Evolutionary conservation across 768 basidiomycete genomes (phyloP).

Genomic region (Boletus barrowsii): DNA sequence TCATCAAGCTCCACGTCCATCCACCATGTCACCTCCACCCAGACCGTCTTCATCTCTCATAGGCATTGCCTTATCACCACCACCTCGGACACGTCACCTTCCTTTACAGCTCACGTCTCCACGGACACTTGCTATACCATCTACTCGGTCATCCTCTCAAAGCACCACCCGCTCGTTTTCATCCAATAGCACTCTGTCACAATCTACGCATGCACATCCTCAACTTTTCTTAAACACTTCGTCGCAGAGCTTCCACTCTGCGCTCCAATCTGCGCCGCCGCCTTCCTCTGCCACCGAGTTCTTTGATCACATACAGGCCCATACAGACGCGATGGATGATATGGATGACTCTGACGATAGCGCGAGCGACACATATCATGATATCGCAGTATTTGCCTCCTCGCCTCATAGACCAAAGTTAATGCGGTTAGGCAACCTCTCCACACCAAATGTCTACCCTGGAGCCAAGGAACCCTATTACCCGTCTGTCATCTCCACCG

Average conservation of each 20-base stretch:
- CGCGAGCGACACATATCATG: slow-evolving; percentile 38
- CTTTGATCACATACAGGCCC: slow-evolving; percentile 70
- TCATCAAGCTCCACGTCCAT: slow-evolving; percentile 20
- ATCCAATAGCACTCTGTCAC: slow-evolving; percentile 26
- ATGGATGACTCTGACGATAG: slow-evolving; percentile 57
- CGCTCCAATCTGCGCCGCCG: slow-evolving; percentile 59
- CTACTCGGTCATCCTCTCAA: slow-evolving; percentile 29
- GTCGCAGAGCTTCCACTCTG: slow-evolving; percentile 38
- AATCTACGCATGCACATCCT: slow-evolving; percentile 13
- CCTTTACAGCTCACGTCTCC: slow-evolving; percentile 20
- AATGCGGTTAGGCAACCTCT: slow-evolving; percentile 67
- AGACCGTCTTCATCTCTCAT: slow-evolving; percentile 60
- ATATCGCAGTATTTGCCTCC: slow-evolving; percentile 29
- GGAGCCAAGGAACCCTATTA: slow-evolving; percentile 36
- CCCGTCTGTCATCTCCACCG: slow-evolving; percentile 32
- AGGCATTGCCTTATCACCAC: slow-evolving; percentile 56
- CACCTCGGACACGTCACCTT: slow-evolving; percentile 31
- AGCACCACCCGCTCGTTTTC: slow-evolving; percentile 30
- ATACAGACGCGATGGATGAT: slow-evolving; percentile 72
- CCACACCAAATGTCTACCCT: slow-evolving; percentile 59
- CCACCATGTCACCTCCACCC: slow-evolving; percentile 54
- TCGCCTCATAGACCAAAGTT: slow-evolving; percentile 38
- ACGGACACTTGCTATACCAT: slow-evolving; percentile 14
- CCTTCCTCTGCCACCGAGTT: slow-evolving; percentile 67
- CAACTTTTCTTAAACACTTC: slow-evolving; percentile 47